Conservation (phyloP, 768 basidiomycete genomes). For the Plicaturopsis crispa region DNA sequence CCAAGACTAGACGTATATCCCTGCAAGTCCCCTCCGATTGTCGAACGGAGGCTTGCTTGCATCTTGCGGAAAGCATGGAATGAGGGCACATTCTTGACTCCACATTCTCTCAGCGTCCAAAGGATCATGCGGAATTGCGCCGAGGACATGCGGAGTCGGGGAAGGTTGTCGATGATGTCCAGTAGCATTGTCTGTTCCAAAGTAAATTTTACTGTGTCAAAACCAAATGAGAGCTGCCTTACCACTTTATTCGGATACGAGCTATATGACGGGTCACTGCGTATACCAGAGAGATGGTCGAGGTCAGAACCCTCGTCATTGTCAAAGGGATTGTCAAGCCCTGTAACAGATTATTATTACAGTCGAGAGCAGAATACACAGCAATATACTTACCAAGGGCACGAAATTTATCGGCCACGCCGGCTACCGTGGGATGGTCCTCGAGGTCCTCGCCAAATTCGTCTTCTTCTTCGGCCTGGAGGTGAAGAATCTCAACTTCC, state of each 20-base stretch:
- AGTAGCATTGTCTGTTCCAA: constrained; percentile 14
- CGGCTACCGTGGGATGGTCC: background rate
- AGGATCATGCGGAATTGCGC: constrained; percentile 22
- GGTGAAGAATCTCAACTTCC: background rate
- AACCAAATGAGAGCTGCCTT: background rate
- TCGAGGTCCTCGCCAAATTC: background rate
- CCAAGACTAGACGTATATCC: constrained; percentile 17
- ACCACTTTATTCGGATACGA: background rate
- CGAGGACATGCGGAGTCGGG: constrained; percentile 20
- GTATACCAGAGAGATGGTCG: background rate
- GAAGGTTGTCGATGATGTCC: constrained; percentile 24
- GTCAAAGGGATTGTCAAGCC: background rate
- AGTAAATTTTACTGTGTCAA: background rate
- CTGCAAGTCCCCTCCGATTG: background rate
- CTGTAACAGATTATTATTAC: too few relatives aligned
- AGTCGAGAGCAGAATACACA: too few relatives aligned
- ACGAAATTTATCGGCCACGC: too few relatives aligned
- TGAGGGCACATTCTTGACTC: constrained; percentile 21
- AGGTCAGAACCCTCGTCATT: background rate
- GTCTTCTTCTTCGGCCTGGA: background rate
- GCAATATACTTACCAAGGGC: too few relatives aligned
- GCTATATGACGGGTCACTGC: background rate
- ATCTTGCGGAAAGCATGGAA: constrained; percentile 15
- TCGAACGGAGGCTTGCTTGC: constrained; percentile 11
- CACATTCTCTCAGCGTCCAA: constrained; percentile 20